These are phyloP conservation scores for Brassica incana DNA, from an alignment of 345 rosid genomes.

Conservation along the genomic window DNA sequence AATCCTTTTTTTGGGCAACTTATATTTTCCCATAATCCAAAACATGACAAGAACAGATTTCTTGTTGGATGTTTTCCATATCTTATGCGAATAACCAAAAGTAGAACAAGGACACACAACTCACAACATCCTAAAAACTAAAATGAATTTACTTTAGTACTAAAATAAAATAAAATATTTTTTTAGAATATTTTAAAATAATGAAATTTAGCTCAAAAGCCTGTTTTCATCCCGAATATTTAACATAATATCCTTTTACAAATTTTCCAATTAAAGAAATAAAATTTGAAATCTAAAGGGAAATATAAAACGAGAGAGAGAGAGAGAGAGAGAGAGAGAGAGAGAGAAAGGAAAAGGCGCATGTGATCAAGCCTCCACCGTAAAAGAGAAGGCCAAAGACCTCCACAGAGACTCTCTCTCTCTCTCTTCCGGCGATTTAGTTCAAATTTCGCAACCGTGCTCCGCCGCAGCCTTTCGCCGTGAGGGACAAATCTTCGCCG, in stretches of 20 bases:
- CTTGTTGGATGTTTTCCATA: neutral
- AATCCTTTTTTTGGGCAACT: neutral
- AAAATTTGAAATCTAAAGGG: constrained; percentile 23
- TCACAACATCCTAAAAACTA: neutral
- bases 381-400: neutral
- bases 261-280: neutral
- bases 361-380: constrained; percentile 43
- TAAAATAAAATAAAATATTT: neutral
- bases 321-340: constrained; percentile 8
- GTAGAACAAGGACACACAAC: neutral
- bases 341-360: constrained; percentile 3
- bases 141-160: neutral
- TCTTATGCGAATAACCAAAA: constrained; percentile 13
- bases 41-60: constrained; percentile 13
- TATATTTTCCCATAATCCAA: neutral
- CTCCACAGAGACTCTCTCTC: constrained; percentile 4
- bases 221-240: neutral
- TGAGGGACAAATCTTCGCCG: neutral
- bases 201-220: neutral
- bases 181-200: constrained; percentile 6
- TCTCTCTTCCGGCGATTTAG: constrained; percentile 16
- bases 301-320: neutral
- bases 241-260: neutral
- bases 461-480: constrained; percentile 21
- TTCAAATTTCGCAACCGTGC: constrained; percentile 17